phyloP scores from a whole-genome alignment of 139 green algal species.

The Asterochloris erici region DNA sequence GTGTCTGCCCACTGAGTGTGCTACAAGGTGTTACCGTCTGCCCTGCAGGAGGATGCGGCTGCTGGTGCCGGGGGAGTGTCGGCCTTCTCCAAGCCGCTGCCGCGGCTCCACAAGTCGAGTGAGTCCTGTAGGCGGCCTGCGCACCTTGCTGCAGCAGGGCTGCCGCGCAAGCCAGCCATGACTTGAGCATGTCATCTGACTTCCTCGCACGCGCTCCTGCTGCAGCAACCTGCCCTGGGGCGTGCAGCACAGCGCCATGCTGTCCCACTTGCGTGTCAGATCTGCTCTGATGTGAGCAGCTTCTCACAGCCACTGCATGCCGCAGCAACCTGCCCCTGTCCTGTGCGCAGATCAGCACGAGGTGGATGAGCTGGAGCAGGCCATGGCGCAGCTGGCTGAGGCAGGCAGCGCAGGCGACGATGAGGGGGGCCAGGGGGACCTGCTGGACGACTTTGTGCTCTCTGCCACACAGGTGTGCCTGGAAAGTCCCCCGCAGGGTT shows the following conservation, averaged over 20 bases:
- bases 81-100: conserved; percentile 36
- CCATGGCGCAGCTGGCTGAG: conserved; percentile 34
- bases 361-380: conserved; percentile 37
- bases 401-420: not conserved
- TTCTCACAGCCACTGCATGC: not conserved
- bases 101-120: conserved; percentile 18
- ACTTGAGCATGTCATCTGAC: not conserved
- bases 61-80: conserved; percentile 44
- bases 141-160: not conserved
- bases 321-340: not conserved
- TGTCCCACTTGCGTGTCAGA: not conserved
- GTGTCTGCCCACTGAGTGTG: too few species aligned
- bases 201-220: not conserved
- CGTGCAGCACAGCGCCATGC: too few species aligned
- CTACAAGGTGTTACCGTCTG: not conserved
- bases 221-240: not conserved
- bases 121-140: not conserved
- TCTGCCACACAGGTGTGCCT: conserved; percentile 29
- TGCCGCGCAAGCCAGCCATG: not conserved
- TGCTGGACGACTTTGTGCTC: conserved; percentile 73
- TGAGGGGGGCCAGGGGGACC: conserved; percentile 46
- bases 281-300: not conserved
- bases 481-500: not conserved
- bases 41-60: conserved; percentile 27
- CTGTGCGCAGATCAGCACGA: conserved; percentile 22